Evolutionary conservation across 805 yeast genomes (phyloP).

Genomic region (Candida montana): DNA sequence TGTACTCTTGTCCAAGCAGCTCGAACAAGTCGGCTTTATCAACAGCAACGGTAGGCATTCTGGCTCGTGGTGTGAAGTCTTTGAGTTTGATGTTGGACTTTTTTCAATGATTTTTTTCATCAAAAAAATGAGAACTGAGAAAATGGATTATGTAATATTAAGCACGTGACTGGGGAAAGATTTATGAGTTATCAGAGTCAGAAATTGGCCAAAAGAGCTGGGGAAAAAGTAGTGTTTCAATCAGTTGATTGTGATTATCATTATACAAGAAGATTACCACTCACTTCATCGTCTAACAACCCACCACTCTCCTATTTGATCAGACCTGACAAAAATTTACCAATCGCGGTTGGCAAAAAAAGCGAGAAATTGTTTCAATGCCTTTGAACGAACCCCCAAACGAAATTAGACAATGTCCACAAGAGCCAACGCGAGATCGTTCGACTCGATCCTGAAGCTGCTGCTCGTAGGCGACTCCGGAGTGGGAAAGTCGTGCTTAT

Average conservation of each 20-base stretch:
- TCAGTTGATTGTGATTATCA: no score
- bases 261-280: no score
- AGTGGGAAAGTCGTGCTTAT: constrained; percentile 84
- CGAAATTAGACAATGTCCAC: constrained; percentile 31
- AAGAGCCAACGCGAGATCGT: constrained; percentile 64
- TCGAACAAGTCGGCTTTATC: constrained; percentile 89
- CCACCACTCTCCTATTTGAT: background rate
- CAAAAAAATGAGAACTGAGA: background rate
- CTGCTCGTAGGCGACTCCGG: constrained; percentile 92
- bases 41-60: constrained; percentile 95
- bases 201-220: no score
- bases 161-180: background rate
- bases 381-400: background rate
- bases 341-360: background rate
- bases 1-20: constrained; percentile 62
- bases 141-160: background rate
- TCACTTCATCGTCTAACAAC: no score
- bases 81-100: background rate
- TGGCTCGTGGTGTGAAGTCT: background rate
- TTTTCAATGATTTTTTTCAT: constrained; percentile 2
- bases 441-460: constrained; percentile 87
- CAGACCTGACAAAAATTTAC: background rate
- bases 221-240: no score
- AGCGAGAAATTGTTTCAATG: background rate
- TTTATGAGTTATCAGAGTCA: no score